phyloP scores from a whole-genome alignment of 1,139 yeast genomes.

The Protomyces lactucae-debilis region DNA sequence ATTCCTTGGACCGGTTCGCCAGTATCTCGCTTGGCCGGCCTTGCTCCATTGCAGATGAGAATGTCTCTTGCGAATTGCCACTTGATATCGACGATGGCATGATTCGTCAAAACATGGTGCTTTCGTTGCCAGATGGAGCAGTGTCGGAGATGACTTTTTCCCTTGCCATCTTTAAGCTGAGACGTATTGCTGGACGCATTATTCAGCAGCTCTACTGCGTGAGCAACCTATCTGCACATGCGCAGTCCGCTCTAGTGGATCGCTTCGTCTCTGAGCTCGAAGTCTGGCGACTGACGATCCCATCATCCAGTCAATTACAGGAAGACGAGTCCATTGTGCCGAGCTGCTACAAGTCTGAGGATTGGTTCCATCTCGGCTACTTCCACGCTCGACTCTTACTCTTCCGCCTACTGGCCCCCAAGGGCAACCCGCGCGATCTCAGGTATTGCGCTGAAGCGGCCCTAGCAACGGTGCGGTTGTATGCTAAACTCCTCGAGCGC shows the following conservation, averaged over 20 bases:
- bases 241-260: slow-evolving; percentile 11
- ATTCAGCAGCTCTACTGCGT: slow-evolving; percentile 27
- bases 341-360: slow-evolving; percentile 28
- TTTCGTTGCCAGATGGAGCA: slow-evolving; percentile 12
- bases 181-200: slow-evolving; percentile 30
- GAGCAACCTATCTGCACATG: slow-evolving; percentile 16
- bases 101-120: slow-evolving; percentile 16
- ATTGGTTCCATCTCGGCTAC: slow-evolving; percentile 31
- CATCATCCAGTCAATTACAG: slow-evolving; percentile 23
- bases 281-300: slow-evolving; percentile 25
- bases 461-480: slow-evolving; percentile 29
- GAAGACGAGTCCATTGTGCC: slow-evolving; percentile 28
- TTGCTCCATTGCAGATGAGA: slow-evolving; percentile 33
- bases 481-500: slow-evolving; percentile 25
- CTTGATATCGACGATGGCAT: slow-evolving; percentile 28
- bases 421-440: slow-evolving; percentile 27
- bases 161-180: slow-evolving; percentile 27
- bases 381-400: slow-evolving; percentile 29
- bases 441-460: slow-evolving; percentile 29
- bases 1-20: slow-evolving; percentile 32
- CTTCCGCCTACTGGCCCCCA: slow-evolving; percentile 29
- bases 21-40: slow-evolving; percentile 34
- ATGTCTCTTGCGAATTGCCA: slow-evolving; percentile 28
- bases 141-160: slow-evolving; percentile 27
- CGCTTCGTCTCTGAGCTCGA: slow-evolving; percentile 22